Evolutionary conservation across 2,329 filamentous ascomycete species (phyloP), one percentile per base, ranked within the genome.

Genomic region (Xylariaceae sp.): DNA sequence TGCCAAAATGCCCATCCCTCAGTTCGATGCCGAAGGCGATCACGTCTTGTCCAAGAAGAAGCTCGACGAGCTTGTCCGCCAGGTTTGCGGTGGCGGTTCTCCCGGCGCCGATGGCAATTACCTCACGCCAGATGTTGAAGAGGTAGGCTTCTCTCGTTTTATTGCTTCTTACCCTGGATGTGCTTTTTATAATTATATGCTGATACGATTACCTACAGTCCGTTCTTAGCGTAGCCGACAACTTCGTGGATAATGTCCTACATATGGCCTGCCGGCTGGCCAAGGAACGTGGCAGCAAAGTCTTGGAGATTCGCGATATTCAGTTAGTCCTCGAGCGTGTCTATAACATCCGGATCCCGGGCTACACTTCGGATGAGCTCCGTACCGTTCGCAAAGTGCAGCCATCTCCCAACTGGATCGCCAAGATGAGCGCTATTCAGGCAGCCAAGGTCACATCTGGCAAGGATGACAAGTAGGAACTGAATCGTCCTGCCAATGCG

Each of bases 41-140:
- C 88, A 93, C 39, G 90, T 99, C 1, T 80, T 99, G n/a, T 96
- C 90, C 78, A 97, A 97, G 84, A 96, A 96, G 78, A 98, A 96
- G 78, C 82, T 99, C 36, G 93, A 99, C 70, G 94, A 97, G 72
- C 82, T 99, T 33, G 93, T 98, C 7, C 87, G 93, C 47, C 94
- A 98, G 75, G 92, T 98, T 57, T 96, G 92, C 31, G 93, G 93
- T 51, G 89, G 89, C 8, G 87, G 86, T 23, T 84, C 86, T 1
- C 88, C 91, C 60, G 81, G 84, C n/a, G 83, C 86, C 44, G 89
- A 91, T 63, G 87, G 87, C 59, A 91, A 94, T 71, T 84, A 88
- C 33, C 78, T 98, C 64, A 91, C 91, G 24, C 91, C 95, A 0
- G 95, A 98, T 66, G 94, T 96, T 46, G 95, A 99, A 84, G 94